A percentile compares a stretch with the other conserved stretches of the same genome.
phyloP scores from a whole-genome alignment of 371 early-diverging fungal genomes.

The Dinochytrium kinnereticum region DNA sequence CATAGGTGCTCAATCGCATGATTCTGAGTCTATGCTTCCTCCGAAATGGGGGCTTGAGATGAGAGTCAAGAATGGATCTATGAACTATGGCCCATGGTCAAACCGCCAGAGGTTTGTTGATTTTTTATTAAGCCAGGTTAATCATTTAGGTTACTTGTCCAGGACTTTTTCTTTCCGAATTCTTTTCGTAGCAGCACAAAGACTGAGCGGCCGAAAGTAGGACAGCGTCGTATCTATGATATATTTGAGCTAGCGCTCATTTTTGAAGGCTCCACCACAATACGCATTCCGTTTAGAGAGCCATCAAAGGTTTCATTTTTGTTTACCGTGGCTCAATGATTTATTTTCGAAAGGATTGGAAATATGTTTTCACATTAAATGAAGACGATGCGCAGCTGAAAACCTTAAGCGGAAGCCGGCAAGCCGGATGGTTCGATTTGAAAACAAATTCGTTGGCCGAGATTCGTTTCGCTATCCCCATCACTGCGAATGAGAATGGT shows the following conservation, averaged over 20 bases:
- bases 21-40: slow-evolving; percentile 30
- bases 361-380: slow-evolving; percentile 46
- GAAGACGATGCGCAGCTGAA: slow-evolving; percentile 13
- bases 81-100: slow-evolving; percentile 89
- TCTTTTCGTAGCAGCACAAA: slow-evolving; percentile 61
- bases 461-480: slow-evolving; percentile 67
- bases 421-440: slow-evolving; percentile 82
- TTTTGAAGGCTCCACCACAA: slow-evolving; percentile 66
- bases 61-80: slow-evolving; percentile 60
- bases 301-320: slow-evolving; percentile 66
- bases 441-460: slow-evolving; percentile 63
- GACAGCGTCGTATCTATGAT: slow-evolving; percentile 63
- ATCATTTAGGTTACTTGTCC: slow-evolving; percentile 47
- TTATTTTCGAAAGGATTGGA: slow-evolving; percentile 65
- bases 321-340: background rate
- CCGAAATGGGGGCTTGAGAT: slow-evolving; percentile 80
- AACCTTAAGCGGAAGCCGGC: slow-evolving; percentile 44
- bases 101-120: slow-evolving; percentile 73
- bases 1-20: slow-evolving; percentile 10
- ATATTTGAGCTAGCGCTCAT: slow-evolving; percentile 69
- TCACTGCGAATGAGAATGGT: slow-evolving; percentile 61
- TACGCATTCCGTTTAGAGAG: slow-evolving; percentile 76
- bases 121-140: background rate
- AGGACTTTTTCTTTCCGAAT: slow-evolving; percentile 79
- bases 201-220: slow-evolving; percentile 59